Evolutionary conservation across 2,329 filamentous ascomycete genomes (phyloP).

Genomic region (Fulvia fulva): DNA sequence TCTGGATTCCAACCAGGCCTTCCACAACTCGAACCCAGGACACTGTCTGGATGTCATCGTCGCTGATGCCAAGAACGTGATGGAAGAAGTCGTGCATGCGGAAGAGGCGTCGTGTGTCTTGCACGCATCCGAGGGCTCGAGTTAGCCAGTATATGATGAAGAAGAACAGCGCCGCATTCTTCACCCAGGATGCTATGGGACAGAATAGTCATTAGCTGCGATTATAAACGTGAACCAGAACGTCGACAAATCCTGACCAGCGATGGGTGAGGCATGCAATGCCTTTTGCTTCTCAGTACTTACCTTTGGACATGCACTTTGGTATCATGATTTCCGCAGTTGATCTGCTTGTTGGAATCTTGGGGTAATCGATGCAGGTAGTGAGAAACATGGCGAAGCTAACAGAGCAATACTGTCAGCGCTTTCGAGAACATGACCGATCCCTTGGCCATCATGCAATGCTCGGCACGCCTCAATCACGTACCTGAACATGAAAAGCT

Average conservation of each 20-base stretch:
- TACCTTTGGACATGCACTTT: constrained; percentile 66
- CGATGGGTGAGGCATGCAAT: too few species aligned
- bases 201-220: too few species aligned
- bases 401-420: too few species aligned
- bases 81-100: constrained; percentile 83
- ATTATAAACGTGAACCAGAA: too few species aligned
- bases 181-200: constrained; percentile 74
- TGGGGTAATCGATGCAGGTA: constrained; percentile 79
- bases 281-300: too few species aligned
- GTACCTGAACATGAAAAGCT: constrained; percentile 67
- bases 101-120: constrained; percentile 68
- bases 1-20: constrained; percentile 76
- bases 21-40: constrained; percentile 90
- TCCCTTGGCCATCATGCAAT: too few species aligned
- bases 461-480: too few species aligned
- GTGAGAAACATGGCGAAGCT: constrained; percentile 76
- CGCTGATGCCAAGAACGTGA: constrained; percentile 75
- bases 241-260: too few species aligned
- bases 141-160: constrained; percentile 83
- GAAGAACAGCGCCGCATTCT: constrained; percentile 77
- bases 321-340: constrained; percentile 61
- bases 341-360: constrained; percentile 62
- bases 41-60: constrained; percentile 85
- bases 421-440: too few species aligned
- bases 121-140: constrained; percentile 68